Conservation (phyloP, 768 basidiomycete genomes). For the Suillus cothurnatus region DNA sequence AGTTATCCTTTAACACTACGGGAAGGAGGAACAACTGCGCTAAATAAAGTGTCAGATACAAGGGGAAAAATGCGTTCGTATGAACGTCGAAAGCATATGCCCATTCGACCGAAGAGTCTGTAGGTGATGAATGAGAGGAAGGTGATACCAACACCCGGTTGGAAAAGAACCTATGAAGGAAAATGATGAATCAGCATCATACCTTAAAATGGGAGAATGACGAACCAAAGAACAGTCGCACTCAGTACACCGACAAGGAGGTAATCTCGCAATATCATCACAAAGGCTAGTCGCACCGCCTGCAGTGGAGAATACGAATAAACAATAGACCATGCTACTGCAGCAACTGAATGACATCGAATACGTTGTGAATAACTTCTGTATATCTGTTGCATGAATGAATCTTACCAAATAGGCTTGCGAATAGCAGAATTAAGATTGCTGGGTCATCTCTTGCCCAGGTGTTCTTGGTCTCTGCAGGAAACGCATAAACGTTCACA, state of each 20-base stretch:
- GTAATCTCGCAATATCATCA: conserved; percentile 91
- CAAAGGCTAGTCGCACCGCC: conserved; percentile 63
- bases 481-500: not conserved
- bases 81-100: conserved; percentile 97
- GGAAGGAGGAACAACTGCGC: conserved; percentile 87
- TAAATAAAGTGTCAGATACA: conserved; percentile 88
- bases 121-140: conserved; percentile 68
- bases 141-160: conserved; percentile 73
- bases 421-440: conserved; percentile 83
- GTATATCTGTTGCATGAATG: not conserved
- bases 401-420: conserved; percentile 66
- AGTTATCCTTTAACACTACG: conserved; percentile 79
- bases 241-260: conserved; percentile 73
- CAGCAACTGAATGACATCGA: conserved; percentile 56
- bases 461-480: conserved; percentile 92
- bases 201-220: conserved; percentile 11
- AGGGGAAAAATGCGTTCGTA: conserved; percentile 94
- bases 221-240: conserved; percentile 78
- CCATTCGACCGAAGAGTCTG: conserved; percentile 83
- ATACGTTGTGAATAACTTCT: not conserved
- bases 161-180: conserved; percentile 56
- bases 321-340: conserved; percentile 83
- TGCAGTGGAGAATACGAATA: conserved; percentile 65
- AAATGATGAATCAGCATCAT: conserved; percentile 17
- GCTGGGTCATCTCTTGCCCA: conserved; percentile 99